Percentiles rank a stretch among this genome's conserved stretches.
Conservation (phyloP, 768 basidiomycete species). For the Tylopilus sp. region DNA sequence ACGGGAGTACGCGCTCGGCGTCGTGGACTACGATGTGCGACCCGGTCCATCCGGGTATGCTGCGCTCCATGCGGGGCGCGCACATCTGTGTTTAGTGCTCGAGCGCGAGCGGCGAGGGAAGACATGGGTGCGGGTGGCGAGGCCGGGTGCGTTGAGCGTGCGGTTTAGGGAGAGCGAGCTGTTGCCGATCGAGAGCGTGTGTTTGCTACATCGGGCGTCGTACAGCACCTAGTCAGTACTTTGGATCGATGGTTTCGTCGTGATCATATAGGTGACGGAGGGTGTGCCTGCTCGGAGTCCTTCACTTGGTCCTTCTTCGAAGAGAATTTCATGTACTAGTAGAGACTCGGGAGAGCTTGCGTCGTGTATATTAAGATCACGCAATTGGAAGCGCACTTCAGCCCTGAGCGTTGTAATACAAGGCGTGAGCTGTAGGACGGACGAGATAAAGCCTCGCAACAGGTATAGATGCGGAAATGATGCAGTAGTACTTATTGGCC, state of each 20-base stretch:
- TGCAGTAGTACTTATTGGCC: no score
- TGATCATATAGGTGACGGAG: not conserved
- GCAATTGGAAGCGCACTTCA: no score
- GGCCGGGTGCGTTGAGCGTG: constrained; percentile 20
- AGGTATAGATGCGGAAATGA: no score
- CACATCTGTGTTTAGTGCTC: constrained; percentile 22
- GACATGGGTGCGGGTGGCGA: constrained; percentile 20
- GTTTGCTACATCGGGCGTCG: constrained; percentile 19
- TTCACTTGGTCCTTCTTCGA: no score
- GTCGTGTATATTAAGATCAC: no score
- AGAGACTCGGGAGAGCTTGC: no score
- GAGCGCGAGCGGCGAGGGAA: constrained; percentile 19
- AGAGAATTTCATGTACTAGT: no score
- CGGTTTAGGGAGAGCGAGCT: constrained; percentile 25
- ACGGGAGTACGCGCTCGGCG: constrained; percentile 20
- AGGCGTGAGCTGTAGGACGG: no score
- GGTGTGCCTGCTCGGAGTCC: no score
- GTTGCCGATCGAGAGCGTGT: constrained; percentile 18
- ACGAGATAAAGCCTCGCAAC: no score
- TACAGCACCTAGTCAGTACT: not conserved
- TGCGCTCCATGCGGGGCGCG: constrained; percentile 14
- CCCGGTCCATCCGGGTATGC: constrained; percentile 21
- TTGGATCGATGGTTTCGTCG: not conserved
- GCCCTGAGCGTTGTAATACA: no score
- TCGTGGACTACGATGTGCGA: constrained; percentile 23